Evolutionary conservation across 176 grass and related monocot species (phyloP).

Genomic region (Eleusine indica): DNA sequence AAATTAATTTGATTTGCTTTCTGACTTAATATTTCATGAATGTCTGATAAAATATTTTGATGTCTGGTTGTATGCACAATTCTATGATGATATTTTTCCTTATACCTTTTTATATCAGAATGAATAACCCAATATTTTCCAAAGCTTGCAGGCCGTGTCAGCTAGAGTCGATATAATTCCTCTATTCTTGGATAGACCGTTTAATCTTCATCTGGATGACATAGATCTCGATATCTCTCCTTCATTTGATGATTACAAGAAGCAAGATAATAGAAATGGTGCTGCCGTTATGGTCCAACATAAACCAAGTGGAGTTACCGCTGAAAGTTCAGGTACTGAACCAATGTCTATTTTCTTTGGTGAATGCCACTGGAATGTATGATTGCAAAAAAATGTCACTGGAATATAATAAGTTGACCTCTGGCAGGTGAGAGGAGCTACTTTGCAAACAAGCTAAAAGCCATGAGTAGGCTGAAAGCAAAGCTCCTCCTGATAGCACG

Average conservation of each 20-base stretch:
- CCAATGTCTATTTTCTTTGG: conserved; percentile 24
- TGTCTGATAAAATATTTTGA: neutral
- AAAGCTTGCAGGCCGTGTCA: conserved; percentile 70
- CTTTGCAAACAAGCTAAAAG: conserved; percentile 88
- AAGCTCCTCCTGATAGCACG: conserved; percentile 70
- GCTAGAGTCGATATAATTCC: conserved; percentile 84
- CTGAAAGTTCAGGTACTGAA: conserved; percentile 86
- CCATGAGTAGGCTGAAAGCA: conserved; percentile 74
- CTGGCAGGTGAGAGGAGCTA: conserved; percentile 84
- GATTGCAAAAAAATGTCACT: neutral
- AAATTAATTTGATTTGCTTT: neutral
- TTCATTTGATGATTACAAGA: conserved; percentile 32
- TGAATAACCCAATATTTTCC: conserved; percentile 40
- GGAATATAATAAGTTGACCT: conserved; percentile 6
- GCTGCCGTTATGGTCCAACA: conserved; percentile 56
- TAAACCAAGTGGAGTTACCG: conserved; percentile 60
- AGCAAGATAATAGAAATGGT: conserved; percentile 21
- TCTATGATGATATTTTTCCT: conserved; percentile 6
- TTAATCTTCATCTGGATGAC: conserved; percentile 63
- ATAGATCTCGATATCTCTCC: conserved; percentile 67
- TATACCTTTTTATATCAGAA: conserved; percentile 25
- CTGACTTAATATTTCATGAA: neutral
- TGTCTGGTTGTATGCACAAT: neutral
- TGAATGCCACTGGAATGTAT: neutral
- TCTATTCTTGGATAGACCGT: conserved; percentile 70